phyloP scores from a whole-genome alignment of 768 basidiomycete genomes.

The Agaricus subrufescens region DNA sequence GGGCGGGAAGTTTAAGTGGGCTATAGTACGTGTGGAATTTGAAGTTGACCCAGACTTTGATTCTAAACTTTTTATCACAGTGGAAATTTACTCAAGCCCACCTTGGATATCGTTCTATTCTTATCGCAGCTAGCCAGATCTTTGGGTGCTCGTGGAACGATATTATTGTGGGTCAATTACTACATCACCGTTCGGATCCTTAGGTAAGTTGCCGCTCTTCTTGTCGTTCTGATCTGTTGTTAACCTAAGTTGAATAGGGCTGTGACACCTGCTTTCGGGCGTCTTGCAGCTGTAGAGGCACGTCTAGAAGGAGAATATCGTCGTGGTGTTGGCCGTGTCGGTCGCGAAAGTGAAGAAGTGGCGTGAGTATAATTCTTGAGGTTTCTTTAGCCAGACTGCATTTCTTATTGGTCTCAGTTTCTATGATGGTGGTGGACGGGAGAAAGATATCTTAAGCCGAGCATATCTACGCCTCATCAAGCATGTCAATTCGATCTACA shows the following conservation, averaged over 20 bases:
- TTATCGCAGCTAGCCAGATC: constrained; percentile 87
- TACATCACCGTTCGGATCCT: constrained; percentile 82
- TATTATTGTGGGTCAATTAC: constrained; percentile 79
- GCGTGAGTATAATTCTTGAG: constrained; percentile 49
- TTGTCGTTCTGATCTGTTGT: background rate
- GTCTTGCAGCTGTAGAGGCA: constrained; percentile 83
- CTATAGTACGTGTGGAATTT: constrained; percentile 63
- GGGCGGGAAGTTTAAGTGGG: constrained; percentile 80
- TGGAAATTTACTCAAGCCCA: constrained; percentile 90
- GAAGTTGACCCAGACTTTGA: background rate
- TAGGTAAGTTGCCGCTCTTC: background rate
- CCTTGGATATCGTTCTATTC: constrained; percentile 87
- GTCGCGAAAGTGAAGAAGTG: constrained; percentile 87
- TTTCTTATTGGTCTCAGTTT: constrained; percentile 47
- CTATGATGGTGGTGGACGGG: constrained; percentile 83
- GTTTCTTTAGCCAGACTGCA: background rate
- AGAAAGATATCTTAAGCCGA: constrained; percentile 73
- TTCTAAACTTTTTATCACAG: constrained; percentile 30
- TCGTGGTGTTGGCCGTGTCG: constrained; percentile 79
- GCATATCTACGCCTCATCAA: constrained; percentile 80
- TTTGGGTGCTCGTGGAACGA: constrained; percentile 79
- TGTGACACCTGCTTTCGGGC: constrained; percentile 91
- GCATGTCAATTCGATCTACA: constrained; percentile 91
- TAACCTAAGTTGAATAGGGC: constrained; percentile 30
- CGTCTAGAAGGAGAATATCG: constrained; percentile 89